phyloP scores from a whole-genome alignment of 768 basidiomycete species.

The Mycena alexandri region DNA sequence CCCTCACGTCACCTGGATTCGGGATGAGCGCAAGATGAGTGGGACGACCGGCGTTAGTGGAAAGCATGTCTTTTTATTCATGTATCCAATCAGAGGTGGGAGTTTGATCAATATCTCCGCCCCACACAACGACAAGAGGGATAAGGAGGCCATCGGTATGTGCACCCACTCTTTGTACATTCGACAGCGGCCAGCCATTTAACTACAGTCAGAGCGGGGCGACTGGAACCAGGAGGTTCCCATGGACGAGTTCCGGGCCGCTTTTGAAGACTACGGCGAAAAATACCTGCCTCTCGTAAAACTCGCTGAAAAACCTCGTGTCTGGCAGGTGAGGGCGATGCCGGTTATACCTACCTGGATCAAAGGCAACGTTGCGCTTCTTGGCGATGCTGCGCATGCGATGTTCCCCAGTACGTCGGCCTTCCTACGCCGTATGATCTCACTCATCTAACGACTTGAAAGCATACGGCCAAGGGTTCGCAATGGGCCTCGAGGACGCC shows the following conservation, averaged over 20 bases:
- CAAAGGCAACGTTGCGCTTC: constrained; percentile 19
- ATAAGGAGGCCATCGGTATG: constrained; percentile 9
- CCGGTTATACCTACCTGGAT: constrained; percentile 13
- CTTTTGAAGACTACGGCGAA: constrained; percentile 2
- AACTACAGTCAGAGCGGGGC: neutral
- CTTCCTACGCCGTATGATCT: neutral
- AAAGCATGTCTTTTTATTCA: constrained; percentile 3
- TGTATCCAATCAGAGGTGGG: constrained; percentile 16
- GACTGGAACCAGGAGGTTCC: constrained; percentile 5
- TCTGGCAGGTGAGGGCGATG: constrained; percentile 14
- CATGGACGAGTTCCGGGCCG: neutral
- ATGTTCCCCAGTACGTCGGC: constrained; percentile 18
- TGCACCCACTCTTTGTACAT: neutral
- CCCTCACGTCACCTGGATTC: constrained; percentile 27
- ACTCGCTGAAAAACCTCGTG: constrained; percentile 2
- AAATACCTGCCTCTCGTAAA: constrained; percentile 10
- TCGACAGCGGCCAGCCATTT: no score
- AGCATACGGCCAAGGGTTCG: constrained; percentile 16
- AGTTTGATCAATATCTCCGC: constrained; percentile 17
- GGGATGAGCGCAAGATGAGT: constrained; percentile 2
- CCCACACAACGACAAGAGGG: constrained; percentile 8
- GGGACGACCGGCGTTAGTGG: constrained; percentile 7
- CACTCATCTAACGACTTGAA: no score
- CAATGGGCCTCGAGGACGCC: constrained; percentile 25
- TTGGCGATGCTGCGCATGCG: constrained; percentile 28